Conservation (phyloP, 1,284 basidiomycete genomes). For the Uromyces viciae-fabae region DNA sequence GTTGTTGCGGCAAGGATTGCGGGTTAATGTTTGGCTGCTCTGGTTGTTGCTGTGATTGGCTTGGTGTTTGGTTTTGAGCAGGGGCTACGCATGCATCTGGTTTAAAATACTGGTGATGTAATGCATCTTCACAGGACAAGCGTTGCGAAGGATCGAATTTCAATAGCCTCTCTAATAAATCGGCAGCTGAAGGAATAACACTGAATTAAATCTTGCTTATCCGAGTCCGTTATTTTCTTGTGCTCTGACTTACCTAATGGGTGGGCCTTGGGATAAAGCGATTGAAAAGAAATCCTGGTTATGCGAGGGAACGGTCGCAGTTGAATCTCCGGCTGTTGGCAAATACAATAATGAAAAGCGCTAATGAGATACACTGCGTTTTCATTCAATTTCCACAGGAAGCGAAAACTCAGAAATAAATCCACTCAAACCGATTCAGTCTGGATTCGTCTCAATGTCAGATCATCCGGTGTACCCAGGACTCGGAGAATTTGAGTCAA, state of each 20-base stretch:
- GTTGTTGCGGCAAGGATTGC: conserved; percentile 40
- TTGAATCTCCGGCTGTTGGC: conserved; percentile 78
- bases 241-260: conserved; percentile 59
- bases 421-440: conserved; percentile 74
- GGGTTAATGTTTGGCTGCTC: conserved; percentile 18
- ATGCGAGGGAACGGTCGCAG: conserved; percentile 84
- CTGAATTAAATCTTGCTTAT: not conserved
- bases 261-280: conserved; percentile 86
- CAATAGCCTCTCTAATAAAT: conserved; percentile 88
- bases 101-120: conserved; percentile 87
- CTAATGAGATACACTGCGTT: not conserved
- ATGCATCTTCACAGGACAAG: conserved; percentile 84
- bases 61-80: conserved; percentile 11
- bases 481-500: conserved; percentile 96
- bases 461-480: conserved; percentile 89
- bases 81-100: conserved; percentile 18
- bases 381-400: conserved; percentile 14
- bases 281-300: conserved; percentile 81
- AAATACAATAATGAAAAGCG: not conserved
- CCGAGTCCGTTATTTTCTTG: not conserved
- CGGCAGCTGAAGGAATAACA: conserved; percentile 64
- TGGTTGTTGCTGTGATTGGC: conserved; percentile 27
- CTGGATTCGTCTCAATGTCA: conserved; percentile 79
- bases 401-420: not conserved
- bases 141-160: conserved; percentile 94